Evolutionary conservation across 495 filamentous ascomycete genomes (phyloP), one percentile per base, ranked within the genome.

Genomic region (Penicillium macrosclerotiorum): DNA sequence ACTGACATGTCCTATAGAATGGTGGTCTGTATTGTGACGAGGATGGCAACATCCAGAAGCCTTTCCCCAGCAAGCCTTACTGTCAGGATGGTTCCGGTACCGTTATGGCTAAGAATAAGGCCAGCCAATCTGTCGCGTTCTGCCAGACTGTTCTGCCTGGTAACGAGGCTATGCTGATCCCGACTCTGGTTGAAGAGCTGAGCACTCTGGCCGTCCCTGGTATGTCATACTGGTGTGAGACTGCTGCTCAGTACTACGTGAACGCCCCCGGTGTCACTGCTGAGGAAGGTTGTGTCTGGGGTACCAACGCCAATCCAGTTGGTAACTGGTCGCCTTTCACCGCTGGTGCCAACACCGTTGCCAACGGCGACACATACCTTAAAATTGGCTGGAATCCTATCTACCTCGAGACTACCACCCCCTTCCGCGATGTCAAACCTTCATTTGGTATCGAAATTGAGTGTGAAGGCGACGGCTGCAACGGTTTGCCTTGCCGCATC

Each of bases 151-250:
- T 90, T 27, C 64, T 90, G 40, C 88, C 88, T 9, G 88, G 88
- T n/a, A 88, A 89, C 59, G 88, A 93, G 68, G 84, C 85, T 42
- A 93, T 93, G 88, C 69, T 90, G 50, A 93, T 91, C 59, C 86
- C 87, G 9, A 90, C 85, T 22, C 59, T 81, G 52, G 82, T 91
- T 25, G 49, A 71, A 23, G 57, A 62, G 14, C 49, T 67, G 11
- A 65, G 69, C 7, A 78, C 75, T 29, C 66, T 93, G 27, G 86
- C 88, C 40, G 86, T 91, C 33, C 88, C 88, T 3, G 85, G 77
- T 34, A 63, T 72, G 18, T 72, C 65, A 42, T 91, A 91, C 63
- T 93, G 86, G 87, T 80, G 72, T 47, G 54, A 62, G 23, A 90
- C 87, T 14, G 78, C 87, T 52, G 83, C 88, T 37, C 88, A 93